These are phyloP conservation scores for Nicotiana attenuata DNA, from an alignment of 257 asterid species.

Conservation along the genomic window DNA sequence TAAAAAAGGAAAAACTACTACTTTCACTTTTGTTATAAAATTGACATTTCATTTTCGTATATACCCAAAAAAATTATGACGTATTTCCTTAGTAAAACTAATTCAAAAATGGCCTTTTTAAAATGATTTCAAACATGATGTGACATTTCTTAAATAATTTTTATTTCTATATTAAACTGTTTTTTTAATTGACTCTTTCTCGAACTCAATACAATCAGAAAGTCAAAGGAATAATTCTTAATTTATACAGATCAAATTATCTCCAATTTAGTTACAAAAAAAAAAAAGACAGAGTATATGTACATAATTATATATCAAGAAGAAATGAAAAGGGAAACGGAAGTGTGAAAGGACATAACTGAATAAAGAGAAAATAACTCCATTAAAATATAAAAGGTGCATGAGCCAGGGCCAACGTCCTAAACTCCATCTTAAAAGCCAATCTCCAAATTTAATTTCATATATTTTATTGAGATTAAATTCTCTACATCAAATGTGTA, in stretches of 20 bases:
- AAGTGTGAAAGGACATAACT: not conserved
- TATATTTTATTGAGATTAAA: not conserved
- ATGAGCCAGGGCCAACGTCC: not conserved
- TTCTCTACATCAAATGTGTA: too few species aligned
- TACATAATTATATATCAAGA: not conserved
- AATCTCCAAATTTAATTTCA: not conserved
- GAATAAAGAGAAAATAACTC: not conserved
- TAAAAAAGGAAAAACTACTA: too few species aligned
- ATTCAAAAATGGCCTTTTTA: not conserved
- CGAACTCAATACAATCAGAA: not conserved
- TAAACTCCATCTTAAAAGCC: conserved; percentile 1
- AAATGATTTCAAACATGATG: not conserved
- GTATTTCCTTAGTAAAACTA: not conserved
- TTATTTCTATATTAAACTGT: not conserved
- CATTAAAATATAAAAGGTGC: not conserved
- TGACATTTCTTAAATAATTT: not conserved
- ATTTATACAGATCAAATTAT: not conserved
- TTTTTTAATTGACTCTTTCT: not conserved
- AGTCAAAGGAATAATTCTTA: not conserved
- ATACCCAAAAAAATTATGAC: not conserved
- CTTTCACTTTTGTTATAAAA: too few species aligned
- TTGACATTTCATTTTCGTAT: not conserved
- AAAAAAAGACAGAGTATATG: not conserved
- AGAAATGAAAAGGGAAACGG: not conserved
- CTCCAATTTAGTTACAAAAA: not conserved